Evolutionary conservation across 164 flowering plant species (phyloP), one percentile per base, ranked within the genome.

Genomic region (Vitis cinerea): DNA sequence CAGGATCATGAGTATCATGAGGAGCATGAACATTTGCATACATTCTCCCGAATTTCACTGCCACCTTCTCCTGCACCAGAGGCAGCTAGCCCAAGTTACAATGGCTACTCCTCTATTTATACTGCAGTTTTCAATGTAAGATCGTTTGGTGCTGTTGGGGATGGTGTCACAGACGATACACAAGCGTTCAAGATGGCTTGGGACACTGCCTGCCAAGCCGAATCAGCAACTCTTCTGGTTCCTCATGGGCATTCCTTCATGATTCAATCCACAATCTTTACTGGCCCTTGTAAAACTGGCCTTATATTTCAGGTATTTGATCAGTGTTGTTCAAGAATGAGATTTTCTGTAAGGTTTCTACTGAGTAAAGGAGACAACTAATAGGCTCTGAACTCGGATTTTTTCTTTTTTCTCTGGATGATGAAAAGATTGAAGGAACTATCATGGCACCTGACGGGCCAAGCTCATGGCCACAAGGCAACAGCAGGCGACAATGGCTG

Each of bases 371-470:
- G 44, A 31, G 44, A 37, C 44, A 37, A 37, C 44, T 37, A 37
- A 37, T 37, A 37, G 44, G 44, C 44, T 37, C 44, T 37, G 7
- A 37, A 37, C 44, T 37, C 44, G 44, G 7, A 5, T 70, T 67
- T 56, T 71, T 65, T 1, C 0, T 23, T 23, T 23, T 23, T 23
- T 23, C 27, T 15, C 19, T 52, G 48, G 59, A 29, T 66, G 11
- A 16, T 57, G 53, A 19, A 68, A 64, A 88, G 90, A 77, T 86
- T 75, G 90, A 88, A 68, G 92, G 92, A 47, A 86, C 81, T 3
- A 19, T 88, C 29, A 76, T 81, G 76, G 79, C 92, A 53, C 92
- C 92, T 3, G 86, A 88, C 62, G 92, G 90, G 52, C 92, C 92
- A 2, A 77, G 80, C 7, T 78, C 82, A 50, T 88, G 92, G 90